A percentile compares a stretch with the other conserved stretches of the same genome.
Evolutionary conservation across 2,329 filamentous ascomycete genomes (phyloP).

Genomic region (Alternaria tenuissima): DNA sequence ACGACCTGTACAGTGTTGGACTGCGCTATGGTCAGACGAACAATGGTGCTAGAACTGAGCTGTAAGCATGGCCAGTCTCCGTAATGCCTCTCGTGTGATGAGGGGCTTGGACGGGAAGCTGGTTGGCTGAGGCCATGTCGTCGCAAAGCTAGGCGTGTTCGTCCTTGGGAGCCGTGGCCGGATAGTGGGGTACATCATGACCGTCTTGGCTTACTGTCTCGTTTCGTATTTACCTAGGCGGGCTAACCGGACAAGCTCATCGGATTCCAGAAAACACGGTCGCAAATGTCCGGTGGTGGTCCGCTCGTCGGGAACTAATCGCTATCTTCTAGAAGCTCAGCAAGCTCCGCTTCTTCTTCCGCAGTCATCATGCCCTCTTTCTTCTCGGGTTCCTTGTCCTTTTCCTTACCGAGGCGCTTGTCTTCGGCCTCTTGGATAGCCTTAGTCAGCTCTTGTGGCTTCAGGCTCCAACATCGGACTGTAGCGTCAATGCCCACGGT

Average conservation of each 20-base stretch:
- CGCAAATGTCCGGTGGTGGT: constrained; percentile 26
- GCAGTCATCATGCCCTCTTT: constrained; percentile 72
- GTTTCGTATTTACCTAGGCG: constrained; percentile 35
- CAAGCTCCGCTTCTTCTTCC: constrained; percentile 92
- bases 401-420: constrained; percentile 57
- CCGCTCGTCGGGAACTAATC: constrained; percentile 54
- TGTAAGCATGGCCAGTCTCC: constrained; percentile 17
- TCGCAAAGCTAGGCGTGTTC: constrained; percentile 23
- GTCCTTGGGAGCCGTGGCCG: constrained; percentile 23
- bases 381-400: constrained; percentile 54
- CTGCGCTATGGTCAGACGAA: constrained; percentile 11
- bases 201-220: constrained; percentile 32
- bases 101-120: constrained; percentile 6
- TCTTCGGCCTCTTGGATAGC: constrained; percentile 61
- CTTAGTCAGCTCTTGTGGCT: constrained; percentile 66
- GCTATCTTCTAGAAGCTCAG: constrained; percentile 84
- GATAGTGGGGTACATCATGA: constrained; percentile 27
- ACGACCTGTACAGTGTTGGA: constrained; percentile 17
- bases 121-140: constrained; percentile 13
- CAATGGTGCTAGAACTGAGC: constrained; percentile 14
- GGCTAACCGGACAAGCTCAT: constrained; percentile 32
- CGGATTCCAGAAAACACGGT: constrained; percentile 27
- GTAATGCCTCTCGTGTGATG: constrained; percentile 8
- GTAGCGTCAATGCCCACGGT: constrained; percentile 93
- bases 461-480: constrained; percentile 82